Percentiles rank a stretch among this genome's conserved stretches.
These are phyloP conservation scores for Wickerhamiella kazuoi DNA, from an alignment of 805 yeast species.

Conservation along the genomic window DNA sequence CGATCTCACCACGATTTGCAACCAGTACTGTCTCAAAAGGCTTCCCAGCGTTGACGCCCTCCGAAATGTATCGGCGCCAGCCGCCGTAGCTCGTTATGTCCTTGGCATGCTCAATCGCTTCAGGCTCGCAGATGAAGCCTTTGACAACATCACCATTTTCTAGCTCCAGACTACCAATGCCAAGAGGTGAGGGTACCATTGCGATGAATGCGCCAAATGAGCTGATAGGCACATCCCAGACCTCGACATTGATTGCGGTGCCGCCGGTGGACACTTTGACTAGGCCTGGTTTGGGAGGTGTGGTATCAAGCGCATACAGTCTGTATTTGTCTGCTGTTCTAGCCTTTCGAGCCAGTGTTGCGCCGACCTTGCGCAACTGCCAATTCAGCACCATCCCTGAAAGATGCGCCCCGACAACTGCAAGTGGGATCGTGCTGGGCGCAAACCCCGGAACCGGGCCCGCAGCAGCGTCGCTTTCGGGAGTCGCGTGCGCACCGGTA, in stretches of 20 bases:
- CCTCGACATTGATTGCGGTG: slow-evolving; percentile 49
- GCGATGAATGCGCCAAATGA: slow-evolving; percentile 67
- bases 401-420: slow-evolving; percentile 94
- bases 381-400: slow-evolving; percentile 79
- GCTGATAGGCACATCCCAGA: slow-evolving; percentile 65
- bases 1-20: slow-evolving; percentile 96
- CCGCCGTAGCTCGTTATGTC: slow-evolving; percentile 85
- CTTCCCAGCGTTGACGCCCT: slow-evolving; percentile 25
- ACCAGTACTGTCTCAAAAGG: slow-evolving; percentile 77
- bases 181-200: slow-evolving; percentile 88
- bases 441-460: slow-evolving; percentile 6
- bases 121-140: slow-evolving; percentile 87
- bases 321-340: slow-evolving; percentile 55
- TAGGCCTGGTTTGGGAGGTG: slow-evolving; percentile 87
- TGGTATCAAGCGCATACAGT: slow-evolving; percentile 53
- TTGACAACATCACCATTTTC: slow-evolving; percentile 69
- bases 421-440: slow-evolving; percentile 40
- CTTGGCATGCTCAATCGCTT: slow-evolving; percentile 41
- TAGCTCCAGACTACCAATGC: slow-evolving; percentile 83
- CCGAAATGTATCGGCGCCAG: slow-evolving; percentile 45
- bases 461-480: slow-evolving; percentile 10
- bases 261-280: slow-evolving; percentile 36
- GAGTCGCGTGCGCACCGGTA: slow-evolving; percentile 30
- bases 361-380: slow-evolving; percentile 78
- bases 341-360: slow-evolving; percentile 47